Evolutionary conservation across 768 basidiomycete genomes (phyloP).

Genomic region (Kwoniella sp.): DNA sequence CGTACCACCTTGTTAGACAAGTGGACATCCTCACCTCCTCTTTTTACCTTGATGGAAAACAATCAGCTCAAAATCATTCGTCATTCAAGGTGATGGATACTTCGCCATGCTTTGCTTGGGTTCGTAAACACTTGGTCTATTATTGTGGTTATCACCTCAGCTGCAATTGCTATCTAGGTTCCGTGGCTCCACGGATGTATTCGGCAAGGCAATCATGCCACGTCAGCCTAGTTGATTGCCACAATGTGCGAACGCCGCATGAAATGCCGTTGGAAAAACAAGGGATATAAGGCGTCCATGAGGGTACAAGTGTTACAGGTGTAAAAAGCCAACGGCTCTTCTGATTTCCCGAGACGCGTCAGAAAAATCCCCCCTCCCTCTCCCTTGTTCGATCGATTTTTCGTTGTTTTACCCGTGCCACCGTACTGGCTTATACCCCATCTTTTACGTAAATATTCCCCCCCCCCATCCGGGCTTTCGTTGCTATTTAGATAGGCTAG

Average conservation of each 20-base stretch:
- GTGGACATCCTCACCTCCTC: too few species aligned
- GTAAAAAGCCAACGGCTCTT: background rate
- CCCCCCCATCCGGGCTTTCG: background rate
- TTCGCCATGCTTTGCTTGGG: too few species aligned
- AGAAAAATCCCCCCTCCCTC: background rate
- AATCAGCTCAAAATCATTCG: too few species aligned
- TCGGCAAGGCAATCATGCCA: too few species aligned
- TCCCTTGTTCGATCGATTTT: background rate
- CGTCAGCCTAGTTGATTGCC: too few species aligned
- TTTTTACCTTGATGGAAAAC: too few species aligned
- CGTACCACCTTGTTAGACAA: too few species aligned
- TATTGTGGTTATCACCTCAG: too few species aligned
- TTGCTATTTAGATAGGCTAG: background rate
- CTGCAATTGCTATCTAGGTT: too few species aligned
- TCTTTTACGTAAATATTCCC: background rate
- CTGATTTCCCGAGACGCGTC: slow-evolving; percentile 1
- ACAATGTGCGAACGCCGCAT: background rate
- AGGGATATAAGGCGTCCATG: background rate
- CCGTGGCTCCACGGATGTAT: too few species aligned
- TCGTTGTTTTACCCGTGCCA: background rate
- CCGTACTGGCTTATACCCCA: background rate
- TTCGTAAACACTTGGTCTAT: too few species aligned
- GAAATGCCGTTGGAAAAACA: background rate
- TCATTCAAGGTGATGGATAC: too few species aligned
- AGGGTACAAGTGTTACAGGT: background rate